phyloP scores from a whole-genome alignment of 2,329 filamentous ascomycete genomes.

The Fusarium hainanense region DNA sequence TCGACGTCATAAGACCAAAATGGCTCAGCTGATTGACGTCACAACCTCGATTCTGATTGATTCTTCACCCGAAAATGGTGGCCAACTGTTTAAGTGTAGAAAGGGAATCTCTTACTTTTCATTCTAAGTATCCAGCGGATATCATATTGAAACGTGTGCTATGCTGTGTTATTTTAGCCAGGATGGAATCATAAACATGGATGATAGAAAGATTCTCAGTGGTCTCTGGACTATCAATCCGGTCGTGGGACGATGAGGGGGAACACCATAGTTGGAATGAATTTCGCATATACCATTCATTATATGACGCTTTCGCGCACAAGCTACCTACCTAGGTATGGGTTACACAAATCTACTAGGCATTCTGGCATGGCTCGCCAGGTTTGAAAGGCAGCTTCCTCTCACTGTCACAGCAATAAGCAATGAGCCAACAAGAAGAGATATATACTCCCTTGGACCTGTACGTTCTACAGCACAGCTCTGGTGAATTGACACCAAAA shows the following conservation, averaged over 20 bases:
- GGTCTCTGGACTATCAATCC: background rate
- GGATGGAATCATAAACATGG: slow-evolving; percentile 14
- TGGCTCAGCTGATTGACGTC: slow-evolving; percentile 42
- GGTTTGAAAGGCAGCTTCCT: background rate
- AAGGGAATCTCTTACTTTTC: background rate
- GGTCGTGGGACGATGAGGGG: background rate
- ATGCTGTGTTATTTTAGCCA: background rate
- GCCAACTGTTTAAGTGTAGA: background rate
- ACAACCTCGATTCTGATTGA: slow-evolving; percentile 9
- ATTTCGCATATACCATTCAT: background rate
- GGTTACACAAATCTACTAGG: background rate
- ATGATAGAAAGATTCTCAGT: background rate
- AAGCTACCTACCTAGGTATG: too few relatives aligned
- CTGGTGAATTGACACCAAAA: background rate
- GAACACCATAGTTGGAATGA: too few relatives aligned
- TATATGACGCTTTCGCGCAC: slow-evolving; percentile 11
- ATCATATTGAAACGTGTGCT: slow-evolving; percentile 30
- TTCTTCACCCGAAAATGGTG: slow-evolving; percentile 1
- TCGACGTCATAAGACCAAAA: slow-evolving; percentile 42
- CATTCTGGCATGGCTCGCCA: background rate
- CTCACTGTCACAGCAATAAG: background rate
- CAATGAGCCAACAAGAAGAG: background rate
- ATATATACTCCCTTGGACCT: background rate
- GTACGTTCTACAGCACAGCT: slow-evolving; percentile 1
- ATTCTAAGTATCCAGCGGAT: slow-evolving; percentile 7